Evolutionary conservation across 1,284 basidiomycete genomes (phyloP).

Genomic region (Ustilago vetiveriae): DNA sequence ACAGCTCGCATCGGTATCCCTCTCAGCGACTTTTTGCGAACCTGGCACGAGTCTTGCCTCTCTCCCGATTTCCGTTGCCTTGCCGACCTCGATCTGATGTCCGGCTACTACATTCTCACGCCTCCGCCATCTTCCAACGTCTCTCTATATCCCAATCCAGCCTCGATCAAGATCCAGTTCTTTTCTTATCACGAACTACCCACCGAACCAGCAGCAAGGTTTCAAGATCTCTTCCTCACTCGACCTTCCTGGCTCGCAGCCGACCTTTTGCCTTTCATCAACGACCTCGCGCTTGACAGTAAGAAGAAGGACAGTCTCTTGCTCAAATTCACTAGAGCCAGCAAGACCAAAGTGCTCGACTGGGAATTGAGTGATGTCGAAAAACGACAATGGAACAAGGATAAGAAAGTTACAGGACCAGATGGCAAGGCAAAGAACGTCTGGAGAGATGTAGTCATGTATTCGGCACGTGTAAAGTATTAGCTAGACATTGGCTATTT

Average conservation of each 20-base stretch:
- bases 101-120: constrained; percentile 49
- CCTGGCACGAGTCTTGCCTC: constrained; percentile 30
- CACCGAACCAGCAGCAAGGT: constrained; percentile 57
- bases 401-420: constrained; percentile 25
- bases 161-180: constrained; percentile 50
- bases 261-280: constrained; percentile 67
- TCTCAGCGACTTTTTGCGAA: constrained; percentile 24
- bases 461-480: constrained; percentile 51
- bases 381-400: constrained; percentile 30
- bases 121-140: constrained; percentile 42
- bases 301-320: constrained; percentile 52
- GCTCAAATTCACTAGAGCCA: constrained; percentile 52
- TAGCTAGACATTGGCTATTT: background rate
- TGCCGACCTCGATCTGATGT: constrained; percentile 25
- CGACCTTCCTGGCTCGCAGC: constrained; percentile 58
- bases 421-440: constrained; percentile 23
- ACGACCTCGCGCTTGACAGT: constrained; percentile 41
- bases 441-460: constrained; percentile 44
- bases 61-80: constrained; percentile 18
- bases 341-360: constrained; percentile 42
- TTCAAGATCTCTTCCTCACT: constrained; percentile 62
- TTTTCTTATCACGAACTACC: constrained; percentile 59
- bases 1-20: constrained; percentile 27
- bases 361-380: constrained; percentile 35
- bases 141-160: constrained; percentile 12